These are phyloP conservation scores for Botrytis porri DNA, from an alignment of 2,329 filamentous ascomycete genomes.

Conservation along the genomic window DNA sequence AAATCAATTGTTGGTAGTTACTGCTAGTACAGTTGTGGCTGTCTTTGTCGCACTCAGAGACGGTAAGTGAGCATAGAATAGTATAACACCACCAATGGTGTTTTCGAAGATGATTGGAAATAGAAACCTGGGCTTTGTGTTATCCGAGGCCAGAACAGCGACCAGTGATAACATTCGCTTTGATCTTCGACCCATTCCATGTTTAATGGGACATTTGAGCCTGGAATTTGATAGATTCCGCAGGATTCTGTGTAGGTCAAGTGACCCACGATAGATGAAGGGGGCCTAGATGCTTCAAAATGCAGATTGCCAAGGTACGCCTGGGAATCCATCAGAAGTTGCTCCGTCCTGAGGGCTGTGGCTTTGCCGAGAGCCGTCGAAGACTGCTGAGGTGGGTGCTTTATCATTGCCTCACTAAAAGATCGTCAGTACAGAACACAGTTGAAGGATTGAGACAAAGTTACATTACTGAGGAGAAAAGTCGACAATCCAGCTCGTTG, in stretches of 20 bases:
- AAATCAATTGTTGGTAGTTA: background rate
- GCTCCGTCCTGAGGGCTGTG: conserved; percentile 73
- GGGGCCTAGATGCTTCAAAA: background rate
- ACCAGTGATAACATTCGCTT: background rate
- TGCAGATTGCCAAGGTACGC: conserved; percentile 52
- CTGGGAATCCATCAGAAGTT: conserved; percentile 67
- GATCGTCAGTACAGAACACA: conserved; percentile 37
- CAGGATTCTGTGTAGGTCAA: background rate
- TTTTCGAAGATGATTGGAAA: background rate
- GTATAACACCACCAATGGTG: background rate
- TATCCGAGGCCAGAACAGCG: background rate
- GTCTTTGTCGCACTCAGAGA: background rate
- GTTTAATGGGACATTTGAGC: background rate
- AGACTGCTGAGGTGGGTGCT: conserved; percentile 73
- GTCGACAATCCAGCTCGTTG: background rate
- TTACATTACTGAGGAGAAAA: conserved; percentile 79
- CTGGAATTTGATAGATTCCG: background rate
- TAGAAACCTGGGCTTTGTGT: background rate
- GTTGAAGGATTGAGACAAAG: conserved; percentile 44
- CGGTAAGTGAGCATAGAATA: no score
- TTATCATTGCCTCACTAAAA: conserved; percentile 97
- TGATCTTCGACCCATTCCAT: background rate
- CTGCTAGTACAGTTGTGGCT: background rate
- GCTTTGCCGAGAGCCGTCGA: conserved; percentile 71
- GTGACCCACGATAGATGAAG: background rate